Percentiles rank a stretch among this genome's conserved stretches.
Evolutionary conservation across 352 stramenopile species (phyloP).

Genomic region (Globisporangium paddicum): DNA sequence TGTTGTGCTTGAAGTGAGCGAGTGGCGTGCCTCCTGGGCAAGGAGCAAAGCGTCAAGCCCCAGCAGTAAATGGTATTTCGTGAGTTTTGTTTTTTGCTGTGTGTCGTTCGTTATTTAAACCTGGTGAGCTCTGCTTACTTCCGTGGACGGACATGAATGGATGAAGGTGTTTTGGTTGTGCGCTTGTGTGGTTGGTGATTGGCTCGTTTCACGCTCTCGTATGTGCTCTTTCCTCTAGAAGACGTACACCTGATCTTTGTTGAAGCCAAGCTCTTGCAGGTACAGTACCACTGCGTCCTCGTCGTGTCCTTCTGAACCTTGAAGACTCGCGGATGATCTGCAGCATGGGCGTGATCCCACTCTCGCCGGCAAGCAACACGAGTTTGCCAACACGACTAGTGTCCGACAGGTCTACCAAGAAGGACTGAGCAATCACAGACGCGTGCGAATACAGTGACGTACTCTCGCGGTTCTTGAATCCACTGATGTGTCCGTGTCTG

Average conservation of each 20-base stretch:
- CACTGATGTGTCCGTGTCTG: too few species aligned
- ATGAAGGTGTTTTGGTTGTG: not conserved
- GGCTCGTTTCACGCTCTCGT: too few species aligned
- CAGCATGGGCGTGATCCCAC: slow-evolving; percentile 81
- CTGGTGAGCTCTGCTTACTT: not conserved
- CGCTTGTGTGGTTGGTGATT: not conserved
- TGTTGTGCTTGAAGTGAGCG: not conserved
- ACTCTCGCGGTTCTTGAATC: too few species aligned
- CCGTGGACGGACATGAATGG: not conserved
- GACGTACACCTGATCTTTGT: slow-evolving; percentile 51
- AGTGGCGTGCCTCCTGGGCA: not conserved
- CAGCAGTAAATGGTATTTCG: not conserved
- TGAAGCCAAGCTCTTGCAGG: slow-evolving; percentile 44
- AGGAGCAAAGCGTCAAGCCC: not conserved
- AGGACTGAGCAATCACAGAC: too few species aligned
- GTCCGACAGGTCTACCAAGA: too few species aligned
- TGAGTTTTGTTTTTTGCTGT: not conserved
- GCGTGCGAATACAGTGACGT: too few species aligned
- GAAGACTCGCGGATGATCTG: slow-evolving; percentile 66
- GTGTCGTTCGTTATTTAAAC: slow-evolving; percentile 10
- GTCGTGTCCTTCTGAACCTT: slow-evolving; percentile 46
- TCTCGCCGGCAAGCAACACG: slow-evolving; percentile 71
- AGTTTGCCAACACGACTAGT: too few species aligned
- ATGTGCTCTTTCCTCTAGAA: too few species aligned
- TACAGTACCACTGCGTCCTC: slow-evolving; percentile 47